Evolutionary conservation across 176 grass and related monocot genomes (phyloP).

Genomic region (Poa pratensis): DNA sequence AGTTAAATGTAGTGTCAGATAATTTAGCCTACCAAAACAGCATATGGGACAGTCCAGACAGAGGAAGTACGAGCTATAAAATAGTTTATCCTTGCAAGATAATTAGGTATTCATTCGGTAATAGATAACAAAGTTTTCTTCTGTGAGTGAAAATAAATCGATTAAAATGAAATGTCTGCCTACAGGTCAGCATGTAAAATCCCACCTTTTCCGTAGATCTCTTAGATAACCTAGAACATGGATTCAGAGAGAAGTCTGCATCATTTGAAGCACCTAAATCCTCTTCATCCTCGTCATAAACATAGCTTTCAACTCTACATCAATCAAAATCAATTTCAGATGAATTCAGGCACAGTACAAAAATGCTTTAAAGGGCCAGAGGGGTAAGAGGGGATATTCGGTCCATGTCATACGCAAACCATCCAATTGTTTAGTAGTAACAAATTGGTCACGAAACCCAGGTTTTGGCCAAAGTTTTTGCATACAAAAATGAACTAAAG

Average conservation of each 20-base stretch:
- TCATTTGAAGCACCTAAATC: constrained; percentile 30
- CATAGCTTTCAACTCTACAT: constrained; percentile 42
- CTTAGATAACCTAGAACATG: constrained; percentile 24
- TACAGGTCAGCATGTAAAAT: constrained; percentile 21
- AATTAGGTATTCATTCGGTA: constrained; percentile 3
- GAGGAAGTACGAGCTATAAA: constrained; percentile 2
- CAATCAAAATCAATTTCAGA: constrained; percentile 25
- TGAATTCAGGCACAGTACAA: not conserved
- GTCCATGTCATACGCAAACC: not conserved
- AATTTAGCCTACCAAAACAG: no score
- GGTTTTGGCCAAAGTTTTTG: not conserved
- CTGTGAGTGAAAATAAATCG: not conserved
- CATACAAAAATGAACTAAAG: not conserved
- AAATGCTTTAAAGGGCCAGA: not conserved
- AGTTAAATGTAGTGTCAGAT: not conserved
- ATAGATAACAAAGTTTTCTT: constrained; percentile 7
- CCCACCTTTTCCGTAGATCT: constrained; percentile 43
- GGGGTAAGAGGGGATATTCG: not conserved
- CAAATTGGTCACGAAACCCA: not conserved
- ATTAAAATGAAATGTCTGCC: not conserved
- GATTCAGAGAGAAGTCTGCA: constrained; percentile 34
- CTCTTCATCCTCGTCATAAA: constrained; percentile 42
- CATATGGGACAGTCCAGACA: no score
- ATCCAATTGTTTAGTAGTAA: not conserved
- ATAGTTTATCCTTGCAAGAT: constrained; percentile 6